Conservation (phyloP, 495 filamentous ascomycete genomes). For the Aspergillus panamensis region DNA sequence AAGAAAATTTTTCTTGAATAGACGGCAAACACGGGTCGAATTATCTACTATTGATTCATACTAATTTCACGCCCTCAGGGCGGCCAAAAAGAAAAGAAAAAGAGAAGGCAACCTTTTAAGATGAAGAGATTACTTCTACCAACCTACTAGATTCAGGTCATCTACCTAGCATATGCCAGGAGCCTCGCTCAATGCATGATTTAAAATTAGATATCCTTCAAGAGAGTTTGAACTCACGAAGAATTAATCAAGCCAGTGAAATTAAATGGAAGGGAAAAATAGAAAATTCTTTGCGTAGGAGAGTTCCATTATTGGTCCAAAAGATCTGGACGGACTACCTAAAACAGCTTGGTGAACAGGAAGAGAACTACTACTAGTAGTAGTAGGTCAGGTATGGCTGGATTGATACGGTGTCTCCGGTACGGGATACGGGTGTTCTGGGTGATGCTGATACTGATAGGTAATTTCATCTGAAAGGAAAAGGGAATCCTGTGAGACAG, state of each 20-base stretch:
- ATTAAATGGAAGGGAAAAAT: slow-evolving; percentile 3
- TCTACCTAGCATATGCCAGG: slow-evolving; percentile 21
- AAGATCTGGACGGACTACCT: no score
- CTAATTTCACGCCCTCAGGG: neutral
- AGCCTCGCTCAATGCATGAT: slow-evolving; percentile 4
- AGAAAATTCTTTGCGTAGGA: neutral
- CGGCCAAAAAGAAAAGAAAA: slow-evolving; percentile 10
- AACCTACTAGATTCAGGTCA: neutral
- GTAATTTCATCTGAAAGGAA: neutral
- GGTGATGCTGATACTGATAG: no score
- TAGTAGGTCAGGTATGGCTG: no score
- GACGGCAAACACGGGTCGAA: no score
- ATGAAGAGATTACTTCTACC: neutral
- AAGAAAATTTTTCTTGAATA: neutral
- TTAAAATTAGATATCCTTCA: slow-evolving; percentile 4
- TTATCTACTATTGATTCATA: neutral
- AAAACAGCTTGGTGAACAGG: no score
- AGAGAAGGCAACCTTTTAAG: slow-evolving; percentile 13
- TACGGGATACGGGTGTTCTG: no score
- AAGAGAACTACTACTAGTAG: no score
- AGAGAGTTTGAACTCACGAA: neutral
- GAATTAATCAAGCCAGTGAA: neutral
- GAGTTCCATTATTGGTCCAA: neutral
- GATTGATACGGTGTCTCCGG: no score
- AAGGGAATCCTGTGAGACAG: slow-evolving; percentile 30